Percentiles rank a stretch among this genome's conserved stretches.
Conservation (phyloP, 108 stramenopile genomes). For the Pseudonitzschia multiseries region DNA sequence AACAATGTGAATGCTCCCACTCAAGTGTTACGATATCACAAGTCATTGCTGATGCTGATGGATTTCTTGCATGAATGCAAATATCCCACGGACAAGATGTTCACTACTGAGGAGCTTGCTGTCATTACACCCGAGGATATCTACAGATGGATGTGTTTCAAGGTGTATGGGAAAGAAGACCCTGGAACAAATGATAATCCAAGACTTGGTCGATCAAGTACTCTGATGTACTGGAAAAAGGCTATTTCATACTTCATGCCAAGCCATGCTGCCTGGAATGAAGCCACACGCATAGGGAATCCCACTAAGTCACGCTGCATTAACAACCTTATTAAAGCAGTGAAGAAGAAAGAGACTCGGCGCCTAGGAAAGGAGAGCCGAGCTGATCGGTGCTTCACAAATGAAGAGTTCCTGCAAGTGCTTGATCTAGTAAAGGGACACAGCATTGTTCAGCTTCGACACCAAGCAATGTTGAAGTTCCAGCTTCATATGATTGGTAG, state of each 20-base stretch:
- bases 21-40: too few species aligned
- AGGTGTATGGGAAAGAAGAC: too few species aligned
- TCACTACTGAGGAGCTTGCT: too few species aligned
- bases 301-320: background rate
- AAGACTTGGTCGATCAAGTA: too few species aligned
- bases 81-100: too few species aligned
- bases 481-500: background rate
- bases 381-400: background rate
- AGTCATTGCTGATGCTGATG: too few species aligned
- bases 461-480: background rate
- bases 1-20: background rate
- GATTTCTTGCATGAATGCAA: too few species aligned
- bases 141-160: too few species aligned
- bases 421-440: background rate
- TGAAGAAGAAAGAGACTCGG: background rate
- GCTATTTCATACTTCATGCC: background rate
- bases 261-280: background rate
- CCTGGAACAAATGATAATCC: too few species aligned
- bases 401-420: background rate
- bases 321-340: background rate
- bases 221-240: background rate
- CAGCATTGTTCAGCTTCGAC: background rate
- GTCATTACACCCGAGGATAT: too few species aligned
- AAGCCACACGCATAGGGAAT: background rate
- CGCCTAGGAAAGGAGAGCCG: background rate